Percentiles rank a stretch among this genome's conserved stretches.
Evolutionary conservation across 2,329 filamentous ascomycete genomes (phyloP).

Genomic region (Myotisia sp.): DNA sequence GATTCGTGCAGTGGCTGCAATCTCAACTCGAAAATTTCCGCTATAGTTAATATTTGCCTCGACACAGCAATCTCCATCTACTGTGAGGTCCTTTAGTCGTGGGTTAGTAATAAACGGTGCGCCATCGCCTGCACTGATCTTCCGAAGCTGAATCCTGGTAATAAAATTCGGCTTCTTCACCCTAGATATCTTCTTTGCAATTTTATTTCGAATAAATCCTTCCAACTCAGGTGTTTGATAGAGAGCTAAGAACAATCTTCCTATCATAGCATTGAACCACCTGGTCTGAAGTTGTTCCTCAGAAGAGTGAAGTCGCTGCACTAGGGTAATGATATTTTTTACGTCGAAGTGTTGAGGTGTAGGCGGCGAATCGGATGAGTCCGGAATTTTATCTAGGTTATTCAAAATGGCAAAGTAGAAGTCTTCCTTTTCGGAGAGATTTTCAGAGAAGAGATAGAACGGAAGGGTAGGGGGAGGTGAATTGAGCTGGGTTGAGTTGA

Average conservation of each 20-base stretch:
- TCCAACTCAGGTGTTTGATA: slow-evolving; percentile 76
- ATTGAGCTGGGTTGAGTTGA: slow-evolving; percentile 39
- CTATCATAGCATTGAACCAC: slow-evolving; percentile 86
- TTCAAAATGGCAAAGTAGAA: slow-evolving; percentile 88
- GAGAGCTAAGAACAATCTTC: slow-evolving; percentile 72
- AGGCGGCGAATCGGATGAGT: slow-evolving; percentile 45
- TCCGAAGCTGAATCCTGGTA: slow-evolving; percentile 65
- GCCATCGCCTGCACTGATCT: slow-evolving; percentile 72
- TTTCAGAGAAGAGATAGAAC: slow-evolving; percentile 89
- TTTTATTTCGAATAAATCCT: slow-evolving; percentile 63
- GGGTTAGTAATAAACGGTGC: slow-evolving; percentile 83
- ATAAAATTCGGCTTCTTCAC: slow-evolving; percentile 88
- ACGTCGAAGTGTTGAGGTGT: slow-evolving; percentile 64
- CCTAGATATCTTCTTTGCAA: slow-evolving; percentile 89
- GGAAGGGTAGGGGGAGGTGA: slow-evolving; percentile 48
- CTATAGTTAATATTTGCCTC: slow-evolving; percentile 81
- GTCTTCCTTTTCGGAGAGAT: slow-evolving; percentile 91
- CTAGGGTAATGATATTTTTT: slow-evolving; percentile 73
- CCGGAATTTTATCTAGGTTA: slow-evolving; percentile 60
- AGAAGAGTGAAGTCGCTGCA: slow-evolving; percentile 79
- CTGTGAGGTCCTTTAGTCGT: slow-evolving; percentile 70
- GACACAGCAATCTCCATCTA: slow-evolving; percentile 77
- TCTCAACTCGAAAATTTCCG: slow-evolving; percentile 76
- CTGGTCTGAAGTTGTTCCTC: slow-evolving; percentile 81
- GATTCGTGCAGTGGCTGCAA: slow-evolving; percentile 83